Evolutionary conservation across 2,329 filamentous ascomycete species (phyloP).

Genomic region (Verticillium tricorpus): DNA sequence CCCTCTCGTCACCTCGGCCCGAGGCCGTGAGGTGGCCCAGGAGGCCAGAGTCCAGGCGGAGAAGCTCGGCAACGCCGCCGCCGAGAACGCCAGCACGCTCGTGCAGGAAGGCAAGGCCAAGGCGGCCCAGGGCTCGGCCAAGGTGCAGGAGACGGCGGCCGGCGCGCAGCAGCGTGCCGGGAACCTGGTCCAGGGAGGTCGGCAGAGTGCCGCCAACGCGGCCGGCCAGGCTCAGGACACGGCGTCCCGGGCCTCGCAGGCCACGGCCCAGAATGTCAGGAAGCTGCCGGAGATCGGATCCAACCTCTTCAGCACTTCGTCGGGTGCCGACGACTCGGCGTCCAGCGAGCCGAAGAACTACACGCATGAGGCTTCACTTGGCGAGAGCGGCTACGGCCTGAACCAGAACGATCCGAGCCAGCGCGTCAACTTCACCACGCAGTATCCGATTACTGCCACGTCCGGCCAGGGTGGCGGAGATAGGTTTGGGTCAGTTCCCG

Average conservation of each 20-base stretch:
- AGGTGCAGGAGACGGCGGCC: neutral
- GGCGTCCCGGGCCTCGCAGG: neutral
- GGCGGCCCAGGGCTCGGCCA: neutral
- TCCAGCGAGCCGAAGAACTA: neutral
- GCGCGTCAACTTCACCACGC: neutral
- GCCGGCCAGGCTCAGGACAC: neutral
- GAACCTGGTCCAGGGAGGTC: neutral
- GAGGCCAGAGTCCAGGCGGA: slow-evolving; percentile 3
- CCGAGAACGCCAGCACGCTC: slow-evolving; percentile 1
- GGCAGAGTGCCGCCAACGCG: neutral
- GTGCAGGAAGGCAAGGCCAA: slow-evolving; percentile 4
- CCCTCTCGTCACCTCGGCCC: slow-evolving; percentile 1
- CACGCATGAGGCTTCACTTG: neutral
- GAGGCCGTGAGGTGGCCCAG: neutral
- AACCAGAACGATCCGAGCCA: too few species aligned
- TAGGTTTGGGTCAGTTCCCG: neutral
- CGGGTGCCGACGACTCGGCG: neutral
- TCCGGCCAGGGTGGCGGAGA: neutral
- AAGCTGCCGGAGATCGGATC: neutral
- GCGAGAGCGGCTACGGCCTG: neutral
- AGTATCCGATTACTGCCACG: neutral
- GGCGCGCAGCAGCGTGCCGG: neutral
- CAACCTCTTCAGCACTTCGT: neutral
- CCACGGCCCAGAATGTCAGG: neutral
- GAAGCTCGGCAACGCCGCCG: slow-evolving; percentile 4